Percentiles rank a stretch among this genome's conserved stretches.
Conservation (phyloP, 2,329 filamentous ascomycete species). For the Stagonosporopsis rhizophila region DNA sequence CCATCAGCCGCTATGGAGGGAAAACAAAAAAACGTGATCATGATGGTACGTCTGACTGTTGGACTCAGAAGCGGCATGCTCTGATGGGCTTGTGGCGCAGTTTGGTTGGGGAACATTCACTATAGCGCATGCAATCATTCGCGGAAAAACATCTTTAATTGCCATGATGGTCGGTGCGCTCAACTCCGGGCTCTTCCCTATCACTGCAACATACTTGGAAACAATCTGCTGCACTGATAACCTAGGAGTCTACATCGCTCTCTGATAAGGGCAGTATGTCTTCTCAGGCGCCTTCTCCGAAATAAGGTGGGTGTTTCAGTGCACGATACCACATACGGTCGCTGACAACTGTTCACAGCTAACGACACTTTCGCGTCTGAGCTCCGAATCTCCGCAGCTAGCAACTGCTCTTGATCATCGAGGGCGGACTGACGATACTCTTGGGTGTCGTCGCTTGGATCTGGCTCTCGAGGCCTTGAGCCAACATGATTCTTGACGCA, state of each 20-base stretch:
- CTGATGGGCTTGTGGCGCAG: constrained; percentile 14
- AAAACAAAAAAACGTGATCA: constrained; percentile 28
- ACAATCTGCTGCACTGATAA: constrained; percentile 56
- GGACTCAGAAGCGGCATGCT: not conserved
- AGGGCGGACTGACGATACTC: constrained; percentile 47
- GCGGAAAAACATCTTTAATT: constrained; percentile 26
- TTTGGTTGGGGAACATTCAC: constrained; percentile 36
- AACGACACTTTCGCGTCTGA: constrained; percentile 57
- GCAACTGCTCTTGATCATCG: constrained; percentile 57
- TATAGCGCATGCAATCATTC: constrained; percentile 33
- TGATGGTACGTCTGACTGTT: constrained; percentile 22
- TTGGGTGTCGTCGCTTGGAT: constrained; percentile 36
- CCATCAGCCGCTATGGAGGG: constrained; percentile 28
- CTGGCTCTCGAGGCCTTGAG: constrained; percentile 36
- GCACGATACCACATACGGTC: not conserved
- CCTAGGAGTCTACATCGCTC: constrained; percentile 53
- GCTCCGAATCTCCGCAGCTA: constrained; percentile 54
- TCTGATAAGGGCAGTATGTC: constrained; percentile 54
- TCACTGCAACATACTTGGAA: constrained; percentile 61
- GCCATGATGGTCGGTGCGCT: constrained; percentile 48
- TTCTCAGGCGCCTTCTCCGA: constrained; percentile 54
- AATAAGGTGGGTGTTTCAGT: constrained; percentile 29
- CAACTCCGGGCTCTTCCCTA: constrained; percentile 64
- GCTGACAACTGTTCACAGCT: constrained; percentile 21
- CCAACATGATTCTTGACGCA: constrained; percentile 49